phyloP scores from a whole-genome alignment of 257 asterid species.

The Nicotiana tomentosiformis region DNA sequence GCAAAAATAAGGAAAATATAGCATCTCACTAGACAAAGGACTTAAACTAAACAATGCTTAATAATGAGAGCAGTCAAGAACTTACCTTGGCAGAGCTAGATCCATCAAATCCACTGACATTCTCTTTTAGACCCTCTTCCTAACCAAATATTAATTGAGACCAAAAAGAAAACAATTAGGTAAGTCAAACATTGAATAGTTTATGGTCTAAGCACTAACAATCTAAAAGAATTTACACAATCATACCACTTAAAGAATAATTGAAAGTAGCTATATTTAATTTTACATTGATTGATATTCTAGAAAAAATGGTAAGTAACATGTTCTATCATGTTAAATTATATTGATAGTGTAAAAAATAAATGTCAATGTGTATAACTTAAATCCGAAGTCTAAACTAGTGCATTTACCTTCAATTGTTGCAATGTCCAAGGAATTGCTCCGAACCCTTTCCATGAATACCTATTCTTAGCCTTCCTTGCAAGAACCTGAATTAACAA shows the following conservation, averaged over 20 bases:
- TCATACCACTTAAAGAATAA: too few relatives aligned
- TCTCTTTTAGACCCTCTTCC: slow-evolving; percentile 70
- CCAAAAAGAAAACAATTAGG: neutral
- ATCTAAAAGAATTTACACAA: too few relatives aligned
- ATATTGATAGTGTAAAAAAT: neutral
- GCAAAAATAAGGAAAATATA: neutral
- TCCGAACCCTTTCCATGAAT: slow-evolving; percentile 88
- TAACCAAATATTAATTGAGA: slow-evolving; percentile 16
- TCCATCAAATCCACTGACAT: slow-evolving; percentile 40
- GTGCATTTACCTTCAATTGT: slow-evolving; percentile 46
- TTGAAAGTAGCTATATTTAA: too few relatives aligned
- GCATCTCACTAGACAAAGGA: neutral
- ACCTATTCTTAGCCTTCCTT: slow-evolving; percentile 78
- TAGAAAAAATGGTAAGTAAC: neutral
- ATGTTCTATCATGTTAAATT: too few relatives aligned
- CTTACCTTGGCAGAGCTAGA: slow-evolving; percentile 22
- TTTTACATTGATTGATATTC: too few relatives aligned
- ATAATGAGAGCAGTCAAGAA: neutral
- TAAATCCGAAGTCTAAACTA: neutral
- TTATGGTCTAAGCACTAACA: too few relatives aligned
- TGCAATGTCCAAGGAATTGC: slow-evolving; percentile 74
- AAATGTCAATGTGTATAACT: neutral
- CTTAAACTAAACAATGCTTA: neutral
- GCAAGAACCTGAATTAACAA: slow-evolving; percentile 54
- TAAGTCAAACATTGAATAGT: neutral